Percentiles rank a stretch among this genome's conserved stretches.
phyloP scores from a whole-genome alignment of 495 filamentous ascomycete genomes.

The Aeminium ludgeri region DNA sequence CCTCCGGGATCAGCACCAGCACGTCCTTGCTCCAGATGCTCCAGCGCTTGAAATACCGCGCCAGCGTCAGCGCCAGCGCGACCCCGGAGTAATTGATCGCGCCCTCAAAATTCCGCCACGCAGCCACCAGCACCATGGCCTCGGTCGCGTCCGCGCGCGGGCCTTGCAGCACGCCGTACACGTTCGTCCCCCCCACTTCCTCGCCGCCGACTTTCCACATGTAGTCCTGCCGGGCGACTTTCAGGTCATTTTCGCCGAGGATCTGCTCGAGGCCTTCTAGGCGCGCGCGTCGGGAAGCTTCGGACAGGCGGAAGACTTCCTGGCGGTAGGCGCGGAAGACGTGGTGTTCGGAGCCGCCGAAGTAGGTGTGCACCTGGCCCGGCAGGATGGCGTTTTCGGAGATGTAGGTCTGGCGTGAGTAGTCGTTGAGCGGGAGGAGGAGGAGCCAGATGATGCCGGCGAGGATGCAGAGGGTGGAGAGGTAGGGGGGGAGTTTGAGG shows the following conservation, averaged over 20 bases:
- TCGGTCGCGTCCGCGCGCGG: constrained; percentile 96
- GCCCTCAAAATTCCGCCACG: constrained; percentile 70
- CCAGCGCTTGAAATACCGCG: constrained; percentile 94
- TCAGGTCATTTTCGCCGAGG: constrained; percentile 39
- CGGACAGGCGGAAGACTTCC: constrained; percentile 44
- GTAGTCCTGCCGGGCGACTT: constrained; percentile 73
- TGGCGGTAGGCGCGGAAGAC: constrained; percentile 83
- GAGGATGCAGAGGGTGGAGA: constrained; percentile 74
- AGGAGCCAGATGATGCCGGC: constrained; percentile 86
- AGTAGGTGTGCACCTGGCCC: constrained; percentile 94
- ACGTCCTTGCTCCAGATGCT: constrained; percentile 98
- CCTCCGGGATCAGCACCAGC: constrained; percentile 73
- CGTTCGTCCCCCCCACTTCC: constrained; percentile 66
- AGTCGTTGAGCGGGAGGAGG: constrained; percentile 78
- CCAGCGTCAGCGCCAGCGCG: constrained; percentile 66
- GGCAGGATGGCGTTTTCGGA: constrained; percentile 94
- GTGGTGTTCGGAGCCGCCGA: constrained; percentile 86
- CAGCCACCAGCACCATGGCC: constrained; percentile 79
- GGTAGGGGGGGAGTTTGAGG: constrained; percentile 57
- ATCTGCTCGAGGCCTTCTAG: constrained; percentile 5
- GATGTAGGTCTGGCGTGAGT: constrained; percentile 87
- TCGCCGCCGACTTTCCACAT: constrained; percentile 57
- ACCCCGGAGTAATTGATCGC: constrained; percentile 74
- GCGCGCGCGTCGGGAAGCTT: constrained; percentile 4
- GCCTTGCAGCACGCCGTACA: constrained; percentile 88